Percentiles rank a stretch among this genome's conserved stretches.
These are phyloP conservation scores for Phoenix roebelenii DNA, from an alignment of 176 grass and related monocot genomes.

Conservation along the genomic window DNA sequence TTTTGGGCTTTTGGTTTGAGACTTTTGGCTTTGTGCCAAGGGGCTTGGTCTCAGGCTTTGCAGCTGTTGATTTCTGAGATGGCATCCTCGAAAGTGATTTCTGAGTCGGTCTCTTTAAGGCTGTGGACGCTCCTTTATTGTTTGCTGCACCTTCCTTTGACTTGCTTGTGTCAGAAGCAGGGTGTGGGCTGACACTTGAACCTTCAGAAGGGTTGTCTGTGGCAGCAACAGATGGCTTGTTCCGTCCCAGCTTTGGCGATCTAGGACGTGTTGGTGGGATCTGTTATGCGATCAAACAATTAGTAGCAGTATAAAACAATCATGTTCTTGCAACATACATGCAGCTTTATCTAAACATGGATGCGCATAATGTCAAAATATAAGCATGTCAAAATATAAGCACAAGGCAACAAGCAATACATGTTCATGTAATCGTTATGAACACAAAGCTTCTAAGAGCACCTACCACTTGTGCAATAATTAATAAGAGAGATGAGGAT, in stretches of 20 bases:
- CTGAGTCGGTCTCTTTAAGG: constrained; percentile 43
- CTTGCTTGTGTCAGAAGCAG: constrained; percentile 24
- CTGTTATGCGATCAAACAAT: constrained; percentile 26
- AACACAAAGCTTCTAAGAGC: too few species aligned
- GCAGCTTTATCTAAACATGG: too few species aligned
- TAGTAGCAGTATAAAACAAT: background rate
- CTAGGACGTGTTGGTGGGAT: constrained; percentile 83
- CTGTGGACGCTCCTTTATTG: constrained; percentile 23
- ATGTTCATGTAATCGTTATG: too few species aligned
- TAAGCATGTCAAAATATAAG: too few species aligned
- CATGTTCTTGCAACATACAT: background rate
- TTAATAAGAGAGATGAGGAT: background rate
- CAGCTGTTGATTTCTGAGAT: constrained; percentile 14
- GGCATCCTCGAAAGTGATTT: constrained; percentile 31
- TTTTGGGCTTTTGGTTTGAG: constrained; percentile 34
- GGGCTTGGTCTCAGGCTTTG: constrained; percentile 33
- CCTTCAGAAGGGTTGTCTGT: constrained; percentile 44
- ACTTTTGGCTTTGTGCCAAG: constrained; percentile 30
- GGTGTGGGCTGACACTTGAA: constrained; percentile 43
- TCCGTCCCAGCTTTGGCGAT: constrained; percentile 83
- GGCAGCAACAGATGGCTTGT: constrained; percentile 44
- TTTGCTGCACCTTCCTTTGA: constrained; percentile 25
- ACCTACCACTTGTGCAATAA: too few species aligned
- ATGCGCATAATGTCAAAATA: too few species aligned
- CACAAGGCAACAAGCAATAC: too few species aligned